Conservation (phyloP, 371 early-diverging fungal species). For the Saksenaea vasiformis region DNA sequence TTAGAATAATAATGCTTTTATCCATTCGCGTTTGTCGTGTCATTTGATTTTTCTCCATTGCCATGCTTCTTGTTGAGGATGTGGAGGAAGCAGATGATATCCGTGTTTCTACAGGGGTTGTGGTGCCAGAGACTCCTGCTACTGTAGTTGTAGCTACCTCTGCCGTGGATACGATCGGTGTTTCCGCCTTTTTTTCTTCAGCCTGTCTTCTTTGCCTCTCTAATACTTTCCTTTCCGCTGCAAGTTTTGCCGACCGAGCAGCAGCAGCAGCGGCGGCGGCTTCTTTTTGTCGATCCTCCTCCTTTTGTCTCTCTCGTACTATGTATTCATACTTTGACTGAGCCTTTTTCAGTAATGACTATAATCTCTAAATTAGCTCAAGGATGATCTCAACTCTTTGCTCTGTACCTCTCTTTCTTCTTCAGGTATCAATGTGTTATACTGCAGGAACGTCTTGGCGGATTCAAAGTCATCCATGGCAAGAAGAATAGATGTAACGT, state of each 20-base stretch:
- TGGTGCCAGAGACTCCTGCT: conserved; percentile 4
- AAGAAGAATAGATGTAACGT: conserved; percentile 31
- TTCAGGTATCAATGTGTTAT: conserved; percentile 34
- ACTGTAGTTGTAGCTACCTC: conserved; percentile 3
- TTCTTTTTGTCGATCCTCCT: conserved; percentile 12
- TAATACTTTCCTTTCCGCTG: conserved; percentile 7
- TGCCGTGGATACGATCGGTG: conserved; percentile 9
- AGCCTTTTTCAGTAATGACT: conserved; percentile 16
- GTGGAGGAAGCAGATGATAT: background rate
- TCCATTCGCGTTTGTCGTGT: conserved; percentile 4
- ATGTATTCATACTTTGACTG: conserved; percentile 14
- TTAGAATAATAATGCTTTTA: conserved; percentile 9
- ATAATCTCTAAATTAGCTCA: background rate
- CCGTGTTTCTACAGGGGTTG: background rate
- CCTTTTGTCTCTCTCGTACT: conserved; percentile 20
- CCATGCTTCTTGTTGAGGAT: background rate
- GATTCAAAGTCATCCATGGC: conserved; percentile 41
- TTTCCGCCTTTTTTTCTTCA: conserved; percentile 7
- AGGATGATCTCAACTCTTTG: background rate
- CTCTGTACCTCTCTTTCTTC: conserved; percentile 35
- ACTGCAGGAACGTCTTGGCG: conserved; percentile 37
- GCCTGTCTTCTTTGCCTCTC: conserved; percentile 13
- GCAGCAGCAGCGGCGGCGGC: conserved; percentile 10
- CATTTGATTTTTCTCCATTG: background rate
- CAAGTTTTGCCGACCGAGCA: conserved; percentile 8